Conservation (phyloP, 805 yeast species). For the Metschnikowia hibisci region DNA sequence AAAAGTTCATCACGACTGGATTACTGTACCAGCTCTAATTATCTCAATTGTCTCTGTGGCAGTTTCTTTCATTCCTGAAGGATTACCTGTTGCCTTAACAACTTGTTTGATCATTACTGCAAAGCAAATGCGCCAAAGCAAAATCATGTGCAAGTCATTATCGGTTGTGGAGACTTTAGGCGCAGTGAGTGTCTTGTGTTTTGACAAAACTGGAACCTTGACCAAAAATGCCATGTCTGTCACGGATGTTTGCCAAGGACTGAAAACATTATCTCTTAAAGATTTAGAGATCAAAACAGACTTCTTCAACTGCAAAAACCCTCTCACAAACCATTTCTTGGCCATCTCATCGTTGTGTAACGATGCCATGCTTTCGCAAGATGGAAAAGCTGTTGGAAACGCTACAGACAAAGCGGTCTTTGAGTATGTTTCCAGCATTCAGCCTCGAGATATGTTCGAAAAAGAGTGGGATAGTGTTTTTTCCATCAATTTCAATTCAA, state of each 20-base stretch:
- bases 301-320: constrained; percentile 8
- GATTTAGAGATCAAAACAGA: constrained; percentile 14
- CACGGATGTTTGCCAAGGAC: constrained; percentile 22
- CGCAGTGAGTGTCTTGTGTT: constrained; percentile 45
- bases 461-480: constrained; percentile 22
- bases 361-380: constrained; percentile 23
- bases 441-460: constrained; percentile 11
- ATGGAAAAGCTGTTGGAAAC: constrained; percentile 36
- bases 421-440: constrained; percentile 28
- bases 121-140: constrained; percentile 39
- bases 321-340: constrained; percentile 8
- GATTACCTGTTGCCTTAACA: constrained; percentile 49
- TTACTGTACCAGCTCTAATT: constrained; percentile 37
- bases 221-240: constrained; percentile 50
- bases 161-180: constrained; percentile 56
- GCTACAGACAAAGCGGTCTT: constrained; percentile 47
- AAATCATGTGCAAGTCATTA: constrained; percentile 44
- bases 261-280: constrained; percentile 15
- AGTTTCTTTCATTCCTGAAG: constrained; percentile 51
- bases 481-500: constrained; percentile 43
- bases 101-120: constrained; percentile 49
- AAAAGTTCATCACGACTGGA: constrained; percentile 38
- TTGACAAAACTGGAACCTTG: constrained; percentile 44
- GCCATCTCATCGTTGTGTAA: constrained; percentile 34
- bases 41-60: constrained; percentile 44